Evolutionary conservation across 1,139 yeast species (phyloP).

Genomic region (Trichomonascaceae sp.): DNA sequence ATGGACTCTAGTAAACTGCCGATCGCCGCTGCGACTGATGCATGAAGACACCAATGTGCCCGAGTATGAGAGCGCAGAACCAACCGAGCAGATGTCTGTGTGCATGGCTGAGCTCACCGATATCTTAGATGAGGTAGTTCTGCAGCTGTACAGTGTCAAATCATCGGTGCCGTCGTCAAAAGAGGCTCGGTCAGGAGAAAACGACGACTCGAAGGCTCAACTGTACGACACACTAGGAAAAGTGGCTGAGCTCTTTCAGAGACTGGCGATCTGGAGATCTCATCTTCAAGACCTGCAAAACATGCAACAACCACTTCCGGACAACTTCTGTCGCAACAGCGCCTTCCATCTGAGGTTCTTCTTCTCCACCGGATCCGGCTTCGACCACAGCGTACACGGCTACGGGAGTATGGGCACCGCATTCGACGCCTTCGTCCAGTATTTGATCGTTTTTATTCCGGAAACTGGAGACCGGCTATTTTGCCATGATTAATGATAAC

Average conservation of each 20-base stretch:
- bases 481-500: no score
- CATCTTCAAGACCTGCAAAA: conserved; percentile 18
- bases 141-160: conserved; percentile 18
- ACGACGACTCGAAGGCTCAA: no score
- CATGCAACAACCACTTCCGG: conserved; percentile 16
- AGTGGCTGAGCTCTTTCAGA: no score
- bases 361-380: conserved; percentile 20
- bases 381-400: conserved; percentile 14
- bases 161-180: no score
- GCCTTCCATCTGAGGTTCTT: conserved; percentile 22
- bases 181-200: no score
- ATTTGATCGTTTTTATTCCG: no score
- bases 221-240: no score
- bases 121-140: conserved; percentile 19
- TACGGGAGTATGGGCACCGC: conserved; percentile 12
- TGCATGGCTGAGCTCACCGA: conserved; percentile 20
- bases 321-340: conserved; percentile 24
- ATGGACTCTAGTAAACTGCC: conserved; percentile 24
- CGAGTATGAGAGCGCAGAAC: conserved; percentile 20
- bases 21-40: conserved; percentile 21
- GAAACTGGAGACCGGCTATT: no score
- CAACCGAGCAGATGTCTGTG: conserved; percentile 21
- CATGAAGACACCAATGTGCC: conserved; percentile 14
- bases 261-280: no score
- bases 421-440: no score